Conservation (phyloP, 1,284 basidiomycete species). For the Ceratobasidium sp. region DNA sequence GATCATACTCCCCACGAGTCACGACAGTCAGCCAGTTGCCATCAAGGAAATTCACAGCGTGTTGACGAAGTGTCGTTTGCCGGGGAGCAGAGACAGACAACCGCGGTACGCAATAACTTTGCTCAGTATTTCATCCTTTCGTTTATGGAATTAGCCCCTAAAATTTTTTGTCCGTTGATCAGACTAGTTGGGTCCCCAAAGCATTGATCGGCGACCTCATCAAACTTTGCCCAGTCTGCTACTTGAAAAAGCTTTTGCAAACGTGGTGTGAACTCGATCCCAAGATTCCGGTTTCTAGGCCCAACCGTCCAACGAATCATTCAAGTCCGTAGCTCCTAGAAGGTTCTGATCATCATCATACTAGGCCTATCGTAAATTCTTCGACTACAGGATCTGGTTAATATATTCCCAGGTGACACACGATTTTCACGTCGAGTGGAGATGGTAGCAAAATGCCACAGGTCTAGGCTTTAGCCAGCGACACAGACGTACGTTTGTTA, state of each 20-base stretch:
- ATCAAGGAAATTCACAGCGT: slow-evolving; percentile 80
- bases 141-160: slow-evolving; percentile 8
- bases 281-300: slow-evolving; percentile 46
- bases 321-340: not conserved
- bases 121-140: not conserved
- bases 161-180: slow-evolving; percentile 10
- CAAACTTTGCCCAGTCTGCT: slow-evolving; percentile 77
- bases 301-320: not conserved
- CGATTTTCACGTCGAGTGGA: not conserved
- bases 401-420: not conserved
- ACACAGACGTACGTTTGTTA: not conserved
- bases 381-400: not conserved
- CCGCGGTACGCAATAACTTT: slow-evolving; percentile 69
- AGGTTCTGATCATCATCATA: not conserved
- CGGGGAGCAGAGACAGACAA: slow-evolving; percentile 78
- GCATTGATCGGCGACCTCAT: slow-evolving; percentile 80
- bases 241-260: slow-evolving; percentile 53
- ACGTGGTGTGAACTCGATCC: not conserved
- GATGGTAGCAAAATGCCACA: not conserved
- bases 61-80: slow-evolving; percentile 73
- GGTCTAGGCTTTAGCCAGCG: not conserved
- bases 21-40: slow-evolving; percentile 72
- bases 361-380: not conserved
- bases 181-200: slow-evolving; percentile 81
- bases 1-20: not conserved